A percentile compares a stretch with the other conserved stretches of the same genome.
Conservation (phyloP, 371 early-diverging fungal species). For the Apophysomyces ossiformis region DNA sequence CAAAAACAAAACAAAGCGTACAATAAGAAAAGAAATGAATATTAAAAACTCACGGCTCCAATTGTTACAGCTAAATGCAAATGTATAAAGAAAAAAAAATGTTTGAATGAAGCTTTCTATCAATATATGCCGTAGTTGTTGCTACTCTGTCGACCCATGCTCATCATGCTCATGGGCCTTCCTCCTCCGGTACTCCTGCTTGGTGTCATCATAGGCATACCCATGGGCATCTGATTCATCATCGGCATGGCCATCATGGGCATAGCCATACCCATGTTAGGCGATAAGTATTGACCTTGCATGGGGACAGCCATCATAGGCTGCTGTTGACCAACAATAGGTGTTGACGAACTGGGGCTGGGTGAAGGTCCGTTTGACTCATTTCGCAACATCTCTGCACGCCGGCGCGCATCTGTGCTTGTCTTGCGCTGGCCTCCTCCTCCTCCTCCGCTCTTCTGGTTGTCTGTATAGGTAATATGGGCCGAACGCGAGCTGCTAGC, state of each 20-base stretch:
- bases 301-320: constrained; percentile 8
- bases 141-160: constrained; percentile 1
- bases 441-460: constrained; percentile 13
- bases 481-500: constrained; percentile 8
- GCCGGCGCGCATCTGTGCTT: constrained; percentile 27
- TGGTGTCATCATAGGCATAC: constrained; percentile 9
- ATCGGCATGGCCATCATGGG: constrained; percentile 12
- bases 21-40: not conserved
- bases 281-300: constrained; percentile 6
- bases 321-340: constrained; percentile 1
- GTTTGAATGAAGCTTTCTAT: not conserved
- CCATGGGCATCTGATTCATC: not conserved
- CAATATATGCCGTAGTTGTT: constrained; percentile 5
- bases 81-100: not conserved
- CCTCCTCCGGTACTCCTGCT: constrained; percentile 15
- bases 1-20: no score
- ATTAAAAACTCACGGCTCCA: not conserved
- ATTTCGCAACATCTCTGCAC: constrained; percentile 27
- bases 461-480: not conserved
- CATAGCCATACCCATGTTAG: constrained; percentile 12
- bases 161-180: constrained; percentile 23
- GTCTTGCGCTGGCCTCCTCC: constrained; percentile 11
- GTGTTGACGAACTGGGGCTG: constrained; percentile 22
- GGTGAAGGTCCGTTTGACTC: constrained; percentile 19
- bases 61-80: not conserved